Evolutionary conservation across 768 basidiomycete species (phyloP).

Genomic region (Gloeophyllum trabeum): DNA sequence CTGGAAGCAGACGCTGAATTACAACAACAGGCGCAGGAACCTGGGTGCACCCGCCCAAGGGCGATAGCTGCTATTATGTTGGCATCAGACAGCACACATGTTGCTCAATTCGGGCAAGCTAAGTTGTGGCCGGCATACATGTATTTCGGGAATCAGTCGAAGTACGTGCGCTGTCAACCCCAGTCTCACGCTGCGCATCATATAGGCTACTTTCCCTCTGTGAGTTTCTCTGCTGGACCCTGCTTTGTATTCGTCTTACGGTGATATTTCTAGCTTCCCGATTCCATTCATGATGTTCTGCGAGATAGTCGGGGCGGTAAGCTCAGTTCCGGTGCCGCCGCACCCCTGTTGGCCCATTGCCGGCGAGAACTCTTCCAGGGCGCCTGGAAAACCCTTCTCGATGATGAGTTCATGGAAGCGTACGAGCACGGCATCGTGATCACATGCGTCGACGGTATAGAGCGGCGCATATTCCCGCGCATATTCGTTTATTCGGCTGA

Average conservation of each 20-base stretch:
- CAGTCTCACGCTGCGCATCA: conserved; percentile 4
- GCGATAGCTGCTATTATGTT: conserved; percentile 10
- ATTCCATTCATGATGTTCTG: conserved; percentile 4
- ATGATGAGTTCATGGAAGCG: conserved; percentile 11
- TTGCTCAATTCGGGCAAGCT: conserved; percentile 15
- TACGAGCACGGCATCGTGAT: conserved; percentile 13
- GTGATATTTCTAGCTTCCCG: conserved; percentile 6
- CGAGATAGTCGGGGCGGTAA: background rate
- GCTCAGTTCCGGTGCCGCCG: background rate
- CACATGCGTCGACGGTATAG: conserved; percentile 11
- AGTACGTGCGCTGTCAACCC: conserved; percentile 9
- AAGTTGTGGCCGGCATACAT: conserved; percentile 14
- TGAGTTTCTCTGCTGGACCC: conserved; percentile 2
- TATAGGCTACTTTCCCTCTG: conserved; percentile 13
- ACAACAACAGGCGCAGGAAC: background rate
- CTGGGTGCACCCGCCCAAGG: background rate
- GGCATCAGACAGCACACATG: conserved; percentile 17
- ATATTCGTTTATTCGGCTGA: conserved; percentile 18
- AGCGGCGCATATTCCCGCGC: conserved; percentile 10
- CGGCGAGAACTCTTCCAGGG: conserved; percentile 14
- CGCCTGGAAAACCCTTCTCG: conserved; percentile 9
- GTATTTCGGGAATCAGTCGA: conserved; percentile 11
- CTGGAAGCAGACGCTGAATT: background rate
- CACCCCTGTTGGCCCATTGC: conserved; percentile 8
- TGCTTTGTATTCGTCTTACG: background rate